Evolutionary conservation across 805 yeast genomes (phyloP), one percentile per base, ranked within the genome.

Genomic region (Ogataea saltuana): DNA sequence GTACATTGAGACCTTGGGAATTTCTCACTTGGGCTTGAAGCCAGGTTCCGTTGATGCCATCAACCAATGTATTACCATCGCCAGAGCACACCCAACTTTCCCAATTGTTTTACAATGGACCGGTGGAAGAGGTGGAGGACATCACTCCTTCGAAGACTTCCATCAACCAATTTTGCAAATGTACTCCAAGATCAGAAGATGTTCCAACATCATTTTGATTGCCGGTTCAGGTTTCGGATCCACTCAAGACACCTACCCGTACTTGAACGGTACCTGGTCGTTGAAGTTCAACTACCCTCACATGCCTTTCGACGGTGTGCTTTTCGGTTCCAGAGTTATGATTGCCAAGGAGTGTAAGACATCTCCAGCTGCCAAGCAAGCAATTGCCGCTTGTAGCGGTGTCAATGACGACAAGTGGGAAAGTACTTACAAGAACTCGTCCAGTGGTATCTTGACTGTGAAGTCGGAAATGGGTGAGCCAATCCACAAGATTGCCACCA

Each of bases 51-150:
- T 89, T 44, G 99, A 93, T 56, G 85, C 97, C 33, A 88, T 93
- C 60, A 75, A 81, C 53, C 91, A 86, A 67, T 87, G 82, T 55
- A 82, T 93, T 57, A 71, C 84, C 49, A 93, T 93, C 63, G 99
- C 99, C 42, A 88, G 86, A 63, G 90, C 95, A 38, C 95, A 90
- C 71, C 99, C 99, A 54, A 72, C 67, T 51, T 93, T 93, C 90
- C 99, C 99, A 52, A 88, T 93, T 61, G 91, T 93, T 43, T 72
- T 93, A 58, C 99, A 93, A 75, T 93, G 99, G 99, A 93, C 99
- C 47, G 99, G 98, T 78, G 99, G 99, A 69, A 90, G 99, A 79
- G 99, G 97, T 74, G 99, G 99, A 79, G 99, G 99, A 63, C 99
- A 93, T 68, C 99, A 93, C 70, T 91, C 98, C 39, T 93, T 82